phyloP scores from a whole-genome alignment of 768 basidiomycete species.

The Cubamyces sp. region DNA sequence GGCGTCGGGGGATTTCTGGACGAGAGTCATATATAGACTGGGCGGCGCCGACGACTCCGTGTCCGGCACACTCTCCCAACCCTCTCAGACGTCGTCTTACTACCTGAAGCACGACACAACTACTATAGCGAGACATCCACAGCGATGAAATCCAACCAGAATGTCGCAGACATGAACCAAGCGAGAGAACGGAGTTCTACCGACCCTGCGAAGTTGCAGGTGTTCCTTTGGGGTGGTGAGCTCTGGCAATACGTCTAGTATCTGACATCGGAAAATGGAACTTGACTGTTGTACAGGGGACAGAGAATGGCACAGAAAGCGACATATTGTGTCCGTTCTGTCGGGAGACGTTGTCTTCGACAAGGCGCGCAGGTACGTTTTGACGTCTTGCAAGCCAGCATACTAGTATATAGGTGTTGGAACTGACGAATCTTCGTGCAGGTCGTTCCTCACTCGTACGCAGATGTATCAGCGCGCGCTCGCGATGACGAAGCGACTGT shows the following conservation, averaged over 20 bases:
- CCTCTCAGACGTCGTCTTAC: too few relatives aligned
- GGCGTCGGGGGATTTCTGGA: too few relatives aligned
- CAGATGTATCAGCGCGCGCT: conserved; percentile 62
- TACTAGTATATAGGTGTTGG: not conserved
- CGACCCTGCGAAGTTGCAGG: conserved; percentile 45
- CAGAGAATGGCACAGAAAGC: conserved; percentile 52
- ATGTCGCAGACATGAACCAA: conserved; percentile 48
- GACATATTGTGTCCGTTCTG: conserved; percentile 49
- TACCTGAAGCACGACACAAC: too few relatives aligned
- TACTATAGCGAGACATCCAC: too few relatives aligned
- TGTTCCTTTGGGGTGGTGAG: conserved; percentile 53
- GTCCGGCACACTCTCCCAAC: too few relatives aligned
- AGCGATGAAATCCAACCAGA: conserved; percentile 4
- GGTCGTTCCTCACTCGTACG: conserved; percentile 60
- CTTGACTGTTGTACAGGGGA: conserved; percentile 42
- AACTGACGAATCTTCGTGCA: conserved; percentile 30
- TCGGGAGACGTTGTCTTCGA: conserved; percentile 61
- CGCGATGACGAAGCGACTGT: conserved; percentile 56
- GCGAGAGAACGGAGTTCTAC: conserved; percentile 52
- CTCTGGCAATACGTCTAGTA: conserved; percentile 38
- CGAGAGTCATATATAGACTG: too few relatives aligned
- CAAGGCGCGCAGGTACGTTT: conserved; percentile 54
- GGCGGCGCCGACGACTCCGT: too few relatives aligned
- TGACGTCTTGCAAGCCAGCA: not conserved
- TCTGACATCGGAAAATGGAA: conserved; percentile 34